These are phyloP conservation scores for Sodiomyces alkalinus DNA, from an alignment of 2,329 filamentous ascomycete species.

Conservation along the genomic window DNA sequence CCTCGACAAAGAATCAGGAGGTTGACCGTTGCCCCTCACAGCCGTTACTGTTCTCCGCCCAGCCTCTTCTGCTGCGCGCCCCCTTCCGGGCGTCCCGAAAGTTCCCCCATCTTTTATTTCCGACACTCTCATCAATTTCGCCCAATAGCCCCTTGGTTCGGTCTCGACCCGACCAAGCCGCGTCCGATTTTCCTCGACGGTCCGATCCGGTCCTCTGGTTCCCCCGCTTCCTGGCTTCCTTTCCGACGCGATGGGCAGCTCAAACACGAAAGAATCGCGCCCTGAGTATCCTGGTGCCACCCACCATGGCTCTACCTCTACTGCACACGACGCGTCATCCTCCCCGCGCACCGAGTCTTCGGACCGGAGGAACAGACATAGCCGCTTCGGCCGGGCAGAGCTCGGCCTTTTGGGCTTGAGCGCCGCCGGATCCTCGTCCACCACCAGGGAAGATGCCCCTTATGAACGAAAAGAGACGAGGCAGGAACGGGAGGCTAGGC, in stretches of 20 bases:
- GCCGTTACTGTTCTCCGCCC: too few relatives aligned
- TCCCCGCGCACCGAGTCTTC: slow-evolving; percentile 3
- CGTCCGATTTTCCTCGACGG: too few relatives aligned
- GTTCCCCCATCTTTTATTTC: too few relatives aligned
- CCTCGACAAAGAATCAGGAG: too few relatives aligned
- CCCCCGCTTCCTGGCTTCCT: not conserved
- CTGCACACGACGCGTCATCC: slow-evolving; percentile 9
- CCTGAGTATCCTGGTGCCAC: slow-evolving; percentile 8
- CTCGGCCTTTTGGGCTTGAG: slow-evolving; percentile 29
- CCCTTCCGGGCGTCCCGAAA: too few relatives aligned
- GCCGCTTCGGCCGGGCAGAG: slow-evolving; percentile 24
- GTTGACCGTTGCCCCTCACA: too few relatives aligned
- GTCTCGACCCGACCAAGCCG: too few relatives aligned
- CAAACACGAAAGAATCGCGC: slow-evolving; percentile 24
- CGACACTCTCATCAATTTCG: too few relatives aligned
- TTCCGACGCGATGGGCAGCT: slow-evolving; percentile 20
- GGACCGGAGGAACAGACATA: slow-evolving; percentile 5
- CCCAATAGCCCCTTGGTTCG: too few relatives aligned
- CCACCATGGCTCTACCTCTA: slow-evolving; percentile 7
- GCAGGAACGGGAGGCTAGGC: slow-evolving; percentile 78
- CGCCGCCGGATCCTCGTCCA: slow-evolving; percentile 18
- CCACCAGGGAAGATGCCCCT: slow-evolving; percentile 24
- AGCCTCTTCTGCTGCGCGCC: too few relatives aligned
- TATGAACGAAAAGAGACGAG: slow-evolving; percentile 69
- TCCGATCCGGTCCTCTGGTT: too few relatives aligned